Evolutionary conservation across 202 grass and related monocot genomes (phyloP), one percentile per base, ranked within the genome.

Genomic region (Saccharum hybrid): DNA sequence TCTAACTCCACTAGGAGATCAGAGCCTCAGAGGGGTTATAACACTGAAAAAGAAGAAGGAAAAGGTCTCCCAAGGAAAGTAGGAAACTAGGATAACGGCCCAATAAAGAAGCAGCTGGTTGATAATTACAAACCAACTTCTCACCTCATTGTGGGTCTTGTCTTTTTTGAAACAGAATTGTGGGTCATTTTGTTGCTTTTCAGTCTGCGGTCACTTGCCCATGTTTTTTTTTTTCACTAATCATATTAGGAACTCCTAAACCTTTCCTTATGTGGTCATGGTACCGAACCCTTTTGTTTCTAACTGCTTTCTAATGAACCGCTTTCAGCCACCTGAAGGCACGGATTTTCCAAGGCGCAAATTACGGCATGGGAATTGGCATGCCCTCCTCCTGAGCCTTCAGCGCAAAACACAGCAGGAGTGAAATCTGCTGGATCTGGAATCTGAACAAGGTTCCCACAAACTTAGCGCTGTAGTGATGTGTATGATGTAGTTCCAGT

Each of bases 291-390:
- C 33, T 16, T 62, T 68, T 62, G 6, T 45, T 39, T 33, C 42
- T 54, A 77, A 82, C 16, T 42, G 10, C 10, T 83, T 74, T 73
- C 13, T 12, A 31, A 67, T 10, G 28, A 73, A 74, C 31, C 22
- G 28, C 16, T 84, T 84, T 26, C 76, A 88, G 86, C 33, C 86
- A 88, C 45, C 40, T 88, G 7, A 88, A 88, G 68, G 61, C 28
- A 8, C 14, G 49, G 30, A 75, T 75, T 15, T 49, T 88, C 76
- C 28, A 68, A 6, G 39, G 63, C 7, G 70, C 63, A 48, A 84
- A 88, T 21, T 84, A 75, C 0, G 62, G 69, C 62, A 68, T 84
- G 39, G 75, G 86, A 49, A 79, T 74, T 33, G 61, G n/a, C 67
- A 70, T 75, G 81, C 76, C 76, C 3, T 80, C 69, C 19, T 68